Conservation (phyloP, 345 rosid genomes). For the Populus deltoides region DNA sequence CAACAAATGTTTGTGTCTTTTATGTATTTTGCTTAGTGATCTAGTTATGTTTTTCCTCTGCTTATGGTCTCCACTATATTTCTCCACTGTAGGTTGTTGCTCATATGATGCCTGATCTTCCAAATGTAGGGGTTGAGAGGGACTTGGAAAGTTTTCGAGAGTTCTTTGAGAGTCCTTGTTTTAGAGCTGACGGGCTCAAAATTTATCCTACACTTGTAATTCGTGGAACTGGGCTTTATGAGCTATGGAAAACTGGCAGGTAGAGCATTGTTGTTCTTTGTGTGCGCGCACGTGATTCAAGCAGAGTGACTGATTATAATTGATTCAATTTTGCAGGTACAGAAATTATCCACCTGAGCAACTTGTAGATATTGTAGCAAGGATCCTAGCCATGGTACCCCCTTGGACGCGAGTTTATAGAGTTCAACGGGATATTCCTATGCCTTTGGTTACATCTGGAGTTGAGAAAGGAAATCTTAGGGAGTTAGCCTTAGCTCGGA, state of each 20-base stretch:
- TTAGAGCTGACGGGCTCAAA: constrained; percentile 98
- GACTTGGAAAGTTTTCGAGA: constrained; percentile 92
- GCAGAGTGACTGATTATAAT: not conserved
- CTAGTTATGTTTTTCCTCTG: not conserved
- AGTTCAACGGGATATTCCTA: constrained; percentile 97
- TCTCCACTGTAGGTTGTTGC: constrained; percentile 79
- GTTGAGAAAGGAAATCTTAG: constrained; percentile 99
- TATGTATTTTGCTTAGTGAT: not conserved
- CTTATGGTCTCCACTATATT: constrained; percentile 9
- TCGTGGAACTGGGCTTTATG: constrained; percentile 97
- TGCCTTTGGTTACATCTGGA: constrained; percentile 98
- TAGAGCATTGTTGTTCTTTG: constrained; percentile 11
- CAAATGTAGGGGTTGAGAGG: constrained; percentile 97
- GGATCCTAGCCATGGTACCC: constrained; percentile 98
- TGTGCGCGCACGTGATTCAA: not conserved
- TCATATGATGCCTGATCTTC: constrained; percentile 99
- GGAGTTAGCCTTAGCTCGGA: constrained; percentile 90
- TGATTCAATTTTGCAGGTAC: constrained; percentile 45
- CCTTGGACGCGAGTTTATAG: constrained; percentile 99
- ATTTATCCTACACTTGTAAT: constrained; percentile 98
- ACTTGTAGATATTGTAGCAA: constrained; percentile 92
- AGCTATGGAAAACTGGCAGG: constrained; percentile 99
- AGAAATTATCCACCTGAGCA: constrained; percentile 98
- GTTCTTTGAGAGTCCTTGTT: constrained; percentile 92
- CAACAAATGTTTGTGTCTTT: not conserved